Percentiles rank a stretch among this genome's conserved stretches.
Conservation (phyloP, 441 rosid genomes). For the Euphorbia corollata region DNA sequence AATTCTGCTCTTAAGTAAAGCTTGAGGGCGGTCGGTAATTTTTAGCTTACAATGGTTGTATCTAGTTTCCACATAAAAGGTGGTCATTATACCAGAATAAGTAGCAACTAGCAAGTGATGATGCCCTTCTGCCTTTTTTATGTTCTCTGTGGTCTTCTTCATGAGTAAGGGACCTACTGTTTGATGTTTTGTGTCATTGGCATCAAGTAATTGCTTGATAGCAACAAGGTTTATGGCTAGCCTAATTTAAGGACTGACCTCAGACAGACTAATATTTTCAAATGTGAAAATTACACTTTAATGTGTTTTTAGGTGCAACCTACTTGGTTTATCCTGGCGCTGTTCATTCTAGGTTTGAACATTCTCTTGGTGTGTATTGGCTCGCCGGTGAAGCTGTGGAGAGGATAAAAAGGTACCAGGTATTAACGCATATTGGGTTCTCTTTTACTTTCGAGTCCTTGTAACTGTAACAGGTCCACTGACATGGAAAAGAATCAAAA, state of each 20-base stretch:
- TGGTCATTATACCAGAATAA: not conserved
- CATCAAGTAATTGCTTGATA: not conserved
- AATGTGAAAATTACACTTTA: not conserved
- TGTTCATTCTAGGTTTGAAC: constrained; percentile 80
- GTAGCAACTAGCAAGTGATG: not conserved
- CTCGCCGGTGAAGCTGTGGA: constrained; percentile 68
- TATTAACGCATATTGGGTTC: constrained; percentile 13
- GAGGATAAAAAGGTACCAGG: constrained; percentile 54
- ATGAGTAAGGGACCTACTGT: not conserved
- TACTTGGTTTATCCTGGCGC: constrained; percentile 88
- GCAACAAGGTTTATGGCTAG: not conserved
- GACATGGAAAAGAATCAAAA: not conserved
- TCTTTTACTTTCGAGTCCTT: constrained; percentile 13
- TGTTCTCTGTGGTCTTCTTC: not conserved
- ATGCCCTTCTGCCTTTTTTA: not conserved
- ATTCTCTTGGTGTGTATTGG: constrained; percentile 83
- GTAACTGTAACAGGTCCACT: constrained; percentile 14
- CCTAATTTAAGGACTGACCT: not conserved
- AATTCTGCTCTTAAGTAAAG: not conserved
- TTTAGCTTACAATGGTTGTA: not conserved
- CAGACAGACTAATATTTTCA: not conserved
- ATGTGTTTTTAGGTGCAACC: constrained; percentile 43
- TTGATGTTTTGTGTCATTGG: not conserved
- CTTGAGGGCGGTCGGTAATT: not conserved
- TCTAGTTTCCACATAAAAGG: not conserved